Base-by-base conservation (phyloP, 129 eudicot genomes). In the Tagetes erecta region DNA sequence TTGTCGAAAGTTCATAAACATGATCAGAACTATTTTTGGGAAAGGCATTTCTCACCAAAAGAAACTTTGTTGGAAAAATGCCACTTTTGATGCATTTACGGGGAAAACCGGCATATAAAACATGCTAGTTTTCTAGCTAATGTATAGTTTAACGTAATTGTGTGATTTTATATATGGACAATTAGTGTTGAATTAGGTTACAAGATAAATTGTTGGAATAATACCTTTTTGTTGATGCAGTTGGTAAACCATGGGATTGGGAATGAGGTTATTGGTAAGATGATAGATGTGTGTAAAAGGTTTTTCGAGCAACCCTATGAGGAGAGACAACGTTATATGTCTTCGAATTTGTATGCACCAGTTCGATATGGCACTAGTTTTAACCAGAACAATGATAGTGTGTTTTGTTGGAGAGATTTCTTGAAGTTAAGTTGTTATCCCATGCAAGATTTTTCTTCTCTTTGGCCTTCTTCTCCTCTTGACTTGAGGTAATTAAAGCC, bases 381-480 rank as follows among this genome's bases (percentile, higher is more conserved):
- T 58, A 87, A 85, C 76, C 93, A 87, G 57, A 87, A 70, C 37
- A 87, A 75, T 20, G 93, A 87, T 68, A 78, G 74, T n/a, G 87
- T 87, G 0, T 87, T 84, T 33, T 85, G 86, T 78, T 87, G 93
- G 93, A 83, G 93, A 56, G 93, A 88, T 14, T 88, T 85, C 80
- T 77, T 88, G 77, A 88, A 88, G 79, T 64, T 88, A 42, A 84
- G 75, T 38, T 85, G 87, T 82, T 71, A 80, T 13, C 83, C 87
- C 68, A 42, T 66, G 37, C 73, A 81, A 39, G 68, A 83, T 35
- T 75, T 30, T 60, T 35, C 72, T 64, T 68, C 89, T 50, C 59
- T 78, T 79, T 85, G 93, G 89, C 89, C 93, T 52, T 75, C 86
- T 57, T 85, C 89, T 70, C 93, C 89, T 13, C 1, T 64, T 6